phyloP scores from a whole-genome alignment of 2,329 filamentous ascomycete species.

The Colletotrichum eleusines region DNA sequence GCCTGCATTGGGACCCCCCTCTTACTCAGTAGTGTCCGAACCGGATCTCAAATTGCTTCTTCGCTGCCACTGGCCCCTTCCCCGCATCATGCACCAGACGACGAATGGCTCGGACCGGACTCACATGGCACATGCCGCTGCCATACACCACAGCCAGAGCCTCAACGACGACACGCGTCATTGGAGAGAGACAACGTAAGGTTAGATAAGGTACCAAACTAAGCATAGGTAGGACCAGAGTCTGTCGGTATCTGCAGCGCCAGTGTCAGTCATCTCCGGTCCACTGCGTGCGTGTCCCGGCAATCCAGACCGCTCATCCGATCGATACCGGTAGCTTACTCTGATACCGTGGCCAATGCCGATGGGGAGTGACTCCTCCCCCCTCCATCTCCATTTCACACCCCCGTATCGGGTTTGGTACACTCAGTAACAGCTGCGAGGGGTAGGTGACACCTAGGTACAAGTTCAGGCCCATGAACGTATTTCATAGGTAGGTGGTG shows the following conservation, averaged over 20 bases:
- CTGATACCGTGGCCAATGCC: conserved; percentile 10
- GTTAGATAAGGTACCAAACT: neutral
- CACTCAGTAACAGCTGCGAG: conserved; percentile 20
- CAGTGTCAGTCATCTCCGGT: neutral
- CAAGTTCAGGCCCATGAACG: no score
- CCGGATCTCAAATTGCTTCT: neutral
- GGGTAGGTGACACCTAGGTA: neutral
- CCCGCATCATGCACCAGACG: neutral
- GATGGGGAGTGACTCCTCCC: conserved; percentile 1
- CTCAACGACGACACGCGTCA: neutral
- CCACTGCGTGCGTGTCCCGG: neutral
- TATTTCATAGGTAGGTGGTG: no score
- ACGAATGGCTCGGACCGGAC: neutral
- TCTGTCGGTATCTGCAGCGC: neutral
- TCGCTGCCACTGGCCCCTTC: neutral
- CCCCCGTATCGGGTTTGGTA: conserved; percentile 25
- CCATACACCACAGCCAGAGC: neutral
- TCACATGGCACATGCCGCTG: neutral
- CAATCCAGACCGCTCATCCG: conserved; percentile 37
- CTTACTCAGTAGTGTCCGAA: no score
- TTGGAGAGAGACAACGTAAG: neutral
- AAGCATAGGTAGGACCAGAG: neutral
- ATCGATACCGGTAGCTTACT: neutral
- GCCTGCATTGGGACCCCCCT: no score
- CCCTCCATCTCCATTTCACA: neutral